Percentiles rank a stretch among this genome's conserved stretches.
These are phyloP conservation scores for Vaucheria bursata DNA, from an alignment of 352 stramenopile species.

Conservation along the genomic window DNA sequence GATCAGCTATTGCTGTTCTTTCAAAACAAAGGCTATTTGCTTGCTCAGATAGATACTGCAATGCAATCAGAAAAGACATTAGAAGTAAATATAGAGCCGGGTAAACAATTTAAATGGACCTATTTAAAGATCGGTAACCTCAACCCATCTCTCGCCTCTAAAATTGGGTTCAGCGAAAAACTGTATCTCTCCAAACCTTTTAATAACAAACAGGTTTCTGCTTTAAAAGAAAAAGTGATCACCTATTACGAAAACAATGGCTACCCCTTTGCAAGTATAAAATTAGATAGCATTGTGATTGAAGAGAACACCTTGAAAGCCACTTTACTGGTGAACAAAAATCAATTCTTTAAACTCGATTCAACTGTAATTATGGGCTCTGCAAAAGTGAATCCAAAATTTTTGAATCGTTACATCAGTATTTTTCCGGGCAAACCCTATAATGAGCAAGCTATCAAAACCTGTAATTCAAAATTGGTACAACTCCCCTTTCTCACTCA, in stretches of 20 bases:
- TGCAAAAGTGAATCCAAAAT: not conserved
- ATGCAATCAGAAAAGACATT: not conserved
- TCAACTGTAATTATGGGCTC: not conserved
- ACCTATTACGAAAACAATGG: not conserved
- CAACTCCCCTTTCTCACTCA: not conserved
- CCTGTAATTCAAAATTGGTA: too few relatives aligned
- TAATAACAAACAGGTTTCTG: not conserved
- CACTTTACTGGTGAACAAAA: not conserved
- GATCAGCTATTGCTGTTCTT: not conserved
- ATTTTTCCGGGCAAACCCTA: not conserved
- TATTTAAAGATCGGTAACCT: conserved; percentile 3
- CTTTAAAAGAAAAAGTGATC: not conserved
- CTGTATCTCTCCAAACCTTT: not conserved
- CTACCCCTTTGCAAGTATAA: not conserved
- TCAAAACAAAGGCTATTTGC: conserved; percentile 4
- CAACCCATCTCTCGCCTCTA: not conserved
- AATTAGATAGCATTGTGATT: not conserved
- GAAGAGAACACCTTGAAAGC: not conserved
- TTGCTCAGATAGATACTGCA: not conserved
- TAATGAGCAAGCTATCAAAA: not conserved
- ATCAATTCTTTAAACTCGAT: not conserved
- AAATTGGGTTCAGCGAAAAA: not conserved
- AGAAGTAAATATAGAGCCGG: not conserved
- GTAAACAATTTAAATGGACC: not conserved
- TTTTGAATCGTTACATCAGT: not conserved